phyloP scores from a whole-genome alignment of 2,329 filamentous ascomycete genomes.

The Phyllosticta citriasiana region DNA sequence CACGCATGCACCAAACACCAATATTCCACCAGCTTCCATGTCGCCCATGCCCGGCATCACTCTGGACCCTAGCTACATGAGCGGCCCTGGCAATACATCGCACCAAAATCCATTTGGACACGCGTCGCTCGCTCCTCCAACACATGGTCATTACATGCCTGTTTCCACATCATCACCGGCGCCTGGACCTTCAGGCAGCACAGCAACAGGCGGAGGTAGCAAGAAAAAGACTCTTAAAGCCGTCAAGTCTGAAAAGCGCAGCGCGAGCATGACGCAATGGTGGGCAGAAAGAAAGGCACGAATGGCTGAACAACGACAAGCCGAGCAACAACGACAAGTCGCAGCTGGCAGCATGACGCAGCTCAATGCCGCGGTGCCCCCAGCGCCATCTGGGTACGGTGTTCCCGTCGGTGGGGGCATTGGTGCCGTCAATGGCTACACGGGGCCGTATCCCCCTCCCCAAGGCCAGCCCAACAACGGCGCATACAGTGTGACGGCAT shows the following conservation, averaged over 20 bases:
- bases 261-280: conserved; percentile 36
- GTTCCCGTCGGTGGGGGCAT: background rate
- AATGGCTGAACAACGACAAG: conserved; percentile 19
- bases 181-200: conserved; percentile 11
- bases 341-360: conserved; percentile 1
- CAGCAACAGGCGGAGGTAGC: conserved; percentile 16
- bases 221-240: conserved; percentile 11
- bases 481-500: background rate
- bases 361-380: background rate
- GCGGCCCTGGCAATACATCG: conserved; percentile 2
- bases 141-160: conserved; percentile 21
- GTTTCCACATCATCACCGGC: conserved; percentile 19
- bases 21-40: conserved; percentile 5
- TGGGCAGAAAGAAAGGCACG: conserved; percentile 35
- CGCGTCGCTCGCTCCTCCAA: conserved; percentile 15
- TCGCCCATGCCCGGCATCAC: conserved; percentile 7
- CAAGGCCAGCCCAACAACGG: conserved; percentile 2
- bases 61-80: conserved; percentile 18
- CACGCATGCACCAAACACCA: conserved; percentile 7
- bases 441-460: conserved; percentile 3
- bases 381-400: background rate
- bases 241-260: conserved; percentile 35
- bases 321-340: conserved; percentile 12
- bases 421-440: background rate
- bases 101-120: background rate